Percentiles rank a stretch among this genome's conserved stretches.
phyloP scores from a whole-genome alignment of 1,139 yeast genomes.

The Arxiozyma bovina region DNA sequence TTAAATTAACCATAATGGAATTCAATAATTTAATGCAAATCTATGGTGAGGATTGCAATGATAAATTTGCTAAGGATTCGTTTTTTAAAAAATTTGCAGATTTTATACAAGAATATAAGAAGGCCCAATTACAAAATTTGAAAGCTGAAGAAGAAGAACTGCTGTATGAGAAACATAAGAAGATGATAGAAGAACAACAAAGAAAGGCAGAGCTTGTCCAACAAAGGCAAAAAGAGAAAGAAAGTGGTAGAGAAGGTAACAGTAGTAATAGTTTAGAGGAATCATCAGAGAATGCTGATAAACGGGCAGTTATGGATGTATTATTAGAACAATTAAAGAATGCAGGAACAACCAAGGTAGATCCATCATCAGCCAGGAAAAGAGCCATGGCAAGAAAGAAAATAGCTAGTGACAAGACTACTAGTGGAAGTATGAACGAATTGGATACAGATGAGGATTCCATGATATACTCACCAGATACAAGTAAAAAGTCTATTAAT shows the following conservation, averaged over 20 bases:
- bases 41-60: conserved; percentile 71
- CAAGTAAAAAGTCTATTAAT: neutral
- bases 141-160: conserved; percentile 63
- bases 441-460: conserved; percentile 25
- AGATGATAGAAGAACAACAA: conserved; percentile 42
- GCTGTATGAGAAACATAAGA: conserved; percentile 58
- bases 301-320: conserved; percentile 60
- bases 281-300: conserved; percentile 30
- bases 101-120: conserved; percentile 57
- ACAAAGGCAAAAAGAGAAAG: conserved; percentile 6
- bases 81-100: conserved; percentile 60
- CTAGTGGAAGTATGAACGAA: conserved; percentile 11
- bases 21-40: conserved; percentile 63
- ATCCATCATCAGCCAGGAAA: conserved; percentile 71
- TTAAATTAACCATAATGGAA: conserved; percentile 53
- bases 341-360: conserved; percentile 63
- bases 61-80: conserved; percentile 56
- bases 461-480: conserved; percentile 22
- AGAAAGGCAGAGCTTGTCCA: conserved; percentile 18
- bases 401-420: conserved; percentile 36
- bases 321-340: conserved; percentile 64
- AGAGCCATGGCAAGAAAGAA: conserved; percentile 70
- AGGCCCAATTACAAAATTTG: conserved; percentile 55
- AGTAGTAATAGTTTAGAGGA: conserved; percentile 23
- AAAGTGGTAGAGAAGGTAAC: conserved; percentile 6